Base-by-base conservation (phyloP, 1,139 yeast genomes). In the Entelexis paramagnoliae region DNA sequence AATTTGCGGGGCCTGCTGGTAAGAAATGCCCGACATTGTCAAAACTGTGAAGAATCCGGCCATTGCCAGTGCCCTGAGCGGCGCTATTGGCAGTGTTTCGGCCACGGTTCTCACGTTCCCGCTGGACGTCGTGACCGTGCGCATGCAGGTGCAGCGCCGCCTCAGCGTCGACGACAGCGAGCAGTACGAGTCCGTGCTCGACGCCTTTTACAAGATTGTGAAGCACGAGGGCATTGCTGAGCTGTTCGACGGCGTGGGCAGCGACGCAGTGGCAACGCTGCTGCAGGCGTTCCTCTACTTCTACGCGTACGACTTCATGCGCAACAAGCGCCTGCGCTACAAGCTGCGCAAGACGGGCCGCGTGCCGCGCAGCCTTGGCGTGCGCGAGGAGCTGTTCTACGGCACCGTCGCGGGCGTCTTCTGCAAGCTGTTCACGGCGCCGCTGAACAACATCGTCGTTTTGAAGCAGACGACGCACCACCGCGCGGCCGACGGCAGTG, bases 291-390 rank as follows among this genome's bases (percentile, higher is more conserved):
- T 66, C 51, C 60, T 66, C 46, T 65, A 87, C 83, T 63, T 73
- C 81, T 55, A 91, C 89, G 53, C 95, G 86, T 58, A 85, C 82
- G 66, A 76, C 80, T 66, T 83, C 79, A 88, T 51, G 88, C 93
- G 64, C 81, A 84, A 73, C 75, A 89, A 74, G 86, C 93, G 59
- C 78, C 87, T 59, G 79, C 82, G 68, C 78, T 83, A 65, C 86
- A 91, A 55, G 62, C 84, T 81, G 65, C 82, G 86, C 76, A 79
- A 78, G 63, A 67, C 83, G 54, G 87, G 86, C 71, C 75, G 76
- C 60, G 73, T 73, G 16, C 71, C 76, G 28, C 82, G 94, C 32
- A 82, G 89, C 51, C 93, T 95, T 16, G 95, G 94, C 68, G 86
- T 91, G 36, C 80, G 85, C 44, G 95, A 86, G 66, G 81, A 91